A percentile compares a stretch with the other conserved stretches of the same genome.
phyloP scores from a whole-genome alignment of 1,284 basidiomycete species.

The Phellinidium pouzarii region DNA sequence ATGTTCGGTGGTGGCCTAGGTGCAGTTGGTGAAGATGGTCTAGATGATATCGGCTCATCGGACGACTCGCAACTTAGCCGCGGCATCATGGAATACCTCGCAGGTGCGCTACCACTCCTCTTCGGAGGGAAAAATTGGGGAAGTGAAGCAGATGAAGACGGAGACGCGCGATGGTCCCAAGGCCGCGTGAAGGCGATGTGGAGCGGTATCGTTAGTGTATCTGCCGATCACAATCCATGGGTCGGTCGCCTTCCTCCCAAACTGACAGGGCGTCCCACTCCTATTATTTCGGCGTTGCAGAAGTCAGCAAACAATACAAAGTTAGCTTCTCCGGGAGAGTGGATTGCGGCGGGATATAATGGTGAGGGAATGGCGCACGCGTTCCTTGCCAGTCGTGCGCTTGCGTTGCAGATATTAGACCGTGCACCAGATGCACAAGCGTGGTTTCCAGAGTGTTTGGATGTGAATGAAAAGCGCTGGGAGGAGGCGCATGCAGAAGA shows the following conservation, averaged over 20 bases:
- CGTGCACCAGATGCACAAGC: conserved; percentile 29
- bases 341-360: conserved; percentile 53
- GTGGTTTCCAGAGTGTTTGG: conserved; percentile 46
- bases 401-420: conserved; percentile 50
- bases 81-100: conserved; percentile 38
- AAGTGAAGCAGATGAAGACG: conserved; percentile 21
- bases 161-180: conserved; percentile 25
- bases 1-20: conserved; percentile 56
- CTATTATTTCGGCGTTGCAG: conserved; percentile 14
- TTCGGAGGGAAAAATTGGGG: conserved; percentile 39
- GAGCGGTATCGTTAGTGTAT: conserved; percentile 54
- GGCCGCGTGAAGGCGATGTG: conserved; percentile 45
- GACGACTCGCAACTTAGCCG: conserved; percentile 40
- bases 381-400: conserved; percentile 50
- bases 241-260: conserved; percentile 43
- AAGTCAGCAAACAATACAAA: background rate
- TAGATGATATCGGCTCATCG: conserved; percentile 35
- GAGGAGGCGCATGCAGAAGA: conserved; percentile 33
- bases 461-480: conserved; percentile 46
- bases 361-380: conserved; percentile 67
- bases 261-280: conserved; percentile 29
- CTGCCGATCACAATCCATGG: conserved; percentile 48
- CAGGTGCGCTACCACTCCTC: conserved; percentile 39
- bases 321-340: conserved; percentile 34
- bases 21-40: conserved; percentile 25